Percentiles rank a stretch among this genome's conserved stretches.
Evolutionary conservation across 805 yeast genomes (phyloP).

Genomic region (Wickerhamiella qilinensis): DNA sequence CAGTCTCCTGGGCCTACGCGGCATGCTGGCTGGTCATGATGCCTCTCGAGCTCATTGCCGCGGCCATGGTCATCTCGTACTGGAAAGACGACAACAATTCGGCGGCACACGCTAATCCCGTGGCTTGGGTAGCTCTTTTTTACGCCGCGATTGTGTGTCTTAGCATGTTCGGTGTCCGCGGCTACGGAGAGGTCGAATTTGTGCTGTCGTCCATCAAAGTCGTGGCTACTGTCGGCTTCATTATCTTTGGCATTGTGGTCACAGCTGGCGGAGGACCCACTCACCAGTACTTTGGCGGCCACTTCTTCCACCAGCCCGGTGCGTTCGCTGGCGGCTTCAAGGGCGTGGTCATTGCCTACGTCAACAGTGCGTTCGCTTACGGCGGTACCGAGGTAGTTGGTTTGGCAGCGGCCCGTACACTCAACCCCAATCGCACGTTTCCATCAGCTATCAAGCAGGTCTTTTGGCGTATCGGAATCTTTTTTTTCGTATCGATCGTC

Average conservation of each 20-base stretch:
- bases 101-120: constrained; percentile 38
- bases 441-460: constrained; percentile 60
- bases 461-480: constrained; percentile 49
- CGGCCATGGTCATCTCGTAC: constrained; percentile 35
- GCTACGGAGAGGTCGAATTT: constrained; percentile 49
- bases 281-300: constrained; percentile 37
- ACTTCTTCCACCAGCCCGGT: constrained; percentile 47
- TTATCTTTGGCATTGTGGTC: constrained; percentile 37
- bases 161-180: constrained; percentile 35
- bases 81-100: constrained; percentile 41
- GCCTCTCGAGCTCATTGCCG: constrained; percentile 48
- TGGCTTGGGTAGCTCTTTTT: constrained; percentile 37
- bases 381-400: constrained; percentile 58
- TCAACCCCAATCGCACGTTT: constrained; percentile 49
- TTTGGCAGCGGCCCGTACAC: constrained; percentile 58
- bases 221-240: constrained; percentile 38
- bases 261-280: constrained; percentile 47
- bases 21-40: constrained; percentile 42
- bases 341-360: constrained; percentile 47
- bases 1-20: constrained; percentile 52
- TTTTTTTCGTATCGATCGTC: constrained; percentile 45
- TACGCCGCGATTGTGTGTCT: constrained; percentile 30
- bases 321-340: constrained; percentile 45
- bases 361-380: constrained; percentile 46
- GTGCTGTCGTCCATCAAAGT: constrained; percentile 38